phyloP scores from a whole-genome alignment of 768 basidiomycete genomes.

The Suillus plorans region DNA sequence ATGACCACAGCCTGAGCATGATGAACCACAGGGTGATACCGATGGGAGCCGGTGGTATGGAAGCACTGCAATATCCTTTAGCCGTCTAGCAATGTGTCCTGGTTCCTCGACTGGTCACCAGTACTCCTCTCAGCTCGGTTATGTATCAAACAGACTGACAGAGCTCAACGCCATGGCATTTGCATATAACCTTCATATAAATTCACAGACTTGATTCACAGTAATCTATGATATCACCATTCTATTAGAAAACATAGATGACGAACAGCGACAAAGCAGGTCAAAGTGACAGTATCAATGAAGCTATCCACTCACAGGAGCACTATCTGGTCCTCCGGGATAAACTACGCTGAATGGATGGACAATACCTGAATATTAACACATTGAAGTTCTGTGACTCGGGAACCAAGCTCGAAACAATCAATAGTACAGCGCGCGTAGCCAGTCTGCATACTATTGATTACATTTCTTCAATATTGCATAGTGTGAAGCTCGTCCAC shows the following conservation, averaged over 20 bases:
- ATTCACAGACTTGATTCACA: background rate
- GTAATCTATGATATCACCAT: background rate
- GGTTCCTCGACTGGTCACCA: background rate
- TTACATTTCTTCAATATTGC: background rate
- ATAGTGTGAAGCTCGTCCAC: background rate
- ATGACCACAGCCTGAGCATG: background rate
- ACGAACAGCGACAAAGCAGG: background rate
- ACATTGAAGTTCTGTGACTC: background rate
- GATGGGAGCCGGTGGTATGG: background rate
- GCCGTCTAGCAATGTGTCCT: background rate
- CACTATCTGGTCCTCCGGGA: background rate
- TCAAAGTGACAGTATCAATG: too few species aligned
- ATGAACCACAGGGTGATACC: background rate
- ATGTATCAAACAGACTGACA: background rate
- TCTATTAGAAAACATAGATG: background rate
- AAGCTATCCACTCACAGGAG: background rate
- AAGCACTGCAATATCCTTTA: background rate
- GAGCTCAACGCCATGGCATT: background rate
- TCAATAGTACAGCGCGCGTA: background rate
- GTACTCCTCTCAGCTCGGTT: background rate
- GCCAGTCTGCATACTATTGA: background rate
- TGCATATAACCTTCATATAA: background rate
- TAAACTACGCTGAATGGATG: background rate
- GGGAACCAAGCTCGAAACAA: background rate
- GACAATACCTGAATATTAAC: background rate